Conservation (phyloP, 2,329 filamentous ascomycete genomes). For the Emericellopsis atlantica region DNA sequence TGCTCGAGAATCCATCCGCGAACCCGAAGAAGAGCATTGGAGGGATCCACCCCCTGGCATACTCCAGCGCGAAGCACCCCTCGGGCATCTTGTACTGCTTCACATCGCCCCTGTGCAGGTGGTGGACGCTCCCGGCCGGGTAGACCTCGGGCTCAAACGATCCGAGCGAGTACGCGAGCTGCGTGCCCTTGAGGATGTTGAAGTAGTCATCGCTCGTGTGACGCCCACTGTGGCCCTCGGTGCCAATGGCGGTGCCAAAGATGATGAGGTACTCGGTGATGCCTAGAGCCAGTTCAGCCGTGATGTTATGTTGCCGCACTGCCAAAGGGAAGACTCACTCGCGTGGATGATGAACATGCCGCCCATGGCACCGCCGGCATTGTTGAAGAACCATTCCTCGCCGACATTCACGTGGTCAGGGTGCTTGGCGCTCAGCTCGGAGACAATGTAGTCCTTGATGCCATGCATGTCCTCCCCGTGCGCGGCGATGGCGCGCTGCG, state of each 20-base stretch:
- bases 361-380: constrained; percentile 83
- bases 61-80: constrained; percentile 69
- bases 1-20: constrained; percentile 68
- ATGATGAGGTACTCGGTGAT: constrained; percentile 86
- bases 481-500: constrained; percentile 48
- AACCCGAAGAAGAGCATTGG: constrained; percentile 87
- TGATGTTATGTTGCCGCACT: not conserved
- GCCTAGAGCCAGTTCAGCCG: constrained; percentile 2
- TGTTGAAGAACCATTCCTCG: constrained; percentile 87
- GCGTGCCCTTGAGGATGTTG: constrained; percentile 70
- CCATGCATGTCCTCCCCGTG: constrained; percentile 65
- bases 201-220: constrained; percentile 94
- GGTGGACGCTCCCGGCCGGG: constrained; percentile 55
- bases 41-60: constrained; percentile 81
- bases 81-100: constrained; percentile 79
- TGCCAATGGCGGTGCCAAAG: constrained; percentile 73
- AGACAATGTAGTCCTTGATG: constrained; percentile 58
- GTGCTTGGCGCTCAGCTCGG: constrained; percentile 44
- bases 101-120: constrained; percentile 55
- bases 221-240: constrained; percentile 77
- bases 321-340: constrained; percentile 36
- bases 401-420: constrained; percentile 49
- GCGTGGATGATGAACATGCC: constrained; percentile 85
- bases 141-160: constrained; percentile 58
- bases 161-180: constrained; percentile 63